Evolutionary conservation across 768 basidiomycete genomes (phyloP).

Genomic region (Cubamyces sp.): DNA sequence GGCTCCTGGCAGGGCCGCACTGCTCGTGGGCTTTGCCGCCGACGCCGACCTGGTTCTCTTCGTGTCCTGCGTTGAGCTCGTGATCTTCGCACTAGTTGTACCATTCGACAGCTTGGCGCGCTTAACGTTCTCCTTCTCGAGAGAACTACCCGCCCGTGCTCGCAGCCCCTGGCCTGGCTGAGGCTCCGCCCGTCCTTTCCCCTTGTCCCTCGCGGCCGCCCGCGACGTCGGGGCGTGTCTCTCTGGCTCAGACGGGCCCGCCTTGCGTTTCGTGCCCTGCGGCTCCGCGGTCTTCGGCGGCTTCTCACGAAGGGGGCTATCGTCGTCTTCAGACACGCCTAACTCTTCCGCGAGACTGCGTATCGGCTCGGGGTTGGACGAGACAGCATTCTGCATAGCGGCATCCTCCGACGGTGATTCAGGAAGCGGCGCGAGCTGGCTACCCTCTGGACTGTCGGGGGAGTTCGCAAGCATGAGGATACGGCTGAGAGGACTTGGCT

Average conservation of each 20-base stretch:
- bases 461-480: slow-evolving; percentile 75
- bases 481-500: slow-evolving; percentile 79
- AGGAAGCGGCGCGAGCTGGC: slow-evolving; percentile 27
- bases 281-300: slow-evolving; percentile 42
- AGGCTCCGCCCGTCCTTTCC: slow-evolving; percentile 39
- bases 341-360: slow-evolving; percentile 46
- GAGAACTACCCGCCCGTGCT: slow-evolving; percentile 15
- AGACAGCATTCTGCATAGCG: slow-evolving; percentile 13
- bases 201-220: slow-evolving; percentile 43
- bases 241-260: background rate
- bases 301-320: slow-evolving; percentile 59
- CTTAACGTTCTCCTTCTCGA: slow-evolving; percentile 38
- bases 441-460: slow-evolving; percentile 29
- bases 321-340: slow-evolving; percentile 38
- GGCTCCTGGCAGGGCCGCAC: background rate
- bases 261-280: slow-evolving; percentile 17
- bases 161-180: slow-evolving; percentile 22
- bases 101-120: slow-evolving; percentile 23
- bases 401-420: slow-evolving; percentile 26
- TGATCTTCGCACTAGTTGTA: background rate
- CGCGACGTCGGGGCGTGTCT: slow-evolving; percentile 1
- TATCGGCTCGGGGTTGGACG: slow-evolving; percentile 17
- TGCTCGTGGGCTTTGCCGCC: slow-evolving; percentile 10
- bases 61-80: background rate
- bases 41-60: slow-evolving; percentile 6